Base-by-base conservation (phyloP, 192 early-diverging fungal genomes). In the Coemansia sp. region DNA sequence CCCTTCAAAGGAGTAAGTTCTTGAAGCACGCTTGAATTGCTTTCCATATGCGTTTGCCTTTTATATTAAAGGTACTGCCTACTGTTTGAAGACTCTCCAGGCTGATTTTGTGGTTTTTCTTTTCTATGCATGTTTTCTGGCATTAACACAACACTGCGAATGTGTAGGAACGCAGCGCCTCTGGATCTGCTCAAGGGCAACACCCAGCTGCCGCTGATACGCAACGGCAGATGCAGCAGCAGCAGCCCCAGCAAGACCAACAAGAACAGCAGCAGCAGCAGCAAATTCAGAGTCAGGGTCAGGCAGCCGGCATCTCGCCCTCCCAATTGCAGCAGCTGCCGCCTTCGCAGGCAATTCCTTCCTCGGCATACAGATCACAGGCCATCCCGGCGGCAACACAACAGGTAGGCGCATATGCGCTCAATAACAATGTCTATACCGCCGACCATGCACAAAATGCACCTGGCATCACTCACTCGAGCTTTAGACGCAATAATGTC, bases 391-490 rank as follows among this genome's bases (percentile, higher is more conserved):
- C 70, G 9, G 68, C 71, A 37, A 67, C 75, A 50, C 79, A 76
- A 68, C 79, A 82, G 79, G 79, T 82, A 82, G 76, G 79, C 79
- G 70, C 68, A 42, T 73, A 74, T 65, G 74, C 62, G 58, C 62
- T 58, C 60, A 68, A 73, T 60, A 70, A 63, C 50, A 70, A 65
- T 56, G 69, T 56, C 38, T 55, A 68, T 46, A 61, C 64, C 43
- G 68, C 58, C 37, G 74, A 74, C 20, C 51, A 70, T 4, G 17
- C 50, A 7, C 74, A 73, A 64, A 63, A 69, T 48, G 49, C 70
- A 59, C 39, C 57, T 59, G 57, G 57, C 37, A 59, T 59, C 5
- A 56, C 67, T 20, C 71, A 61, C 56, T 82, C 79, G 68, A 82
- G 79, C 65, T 82, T 82, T 68, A 73, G 79, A 55, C 79, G 79